phyloP scores from a whole-genome alignment of 2,329 filamentous ascomycete species.

The Diaporthe sp. region DNA sequence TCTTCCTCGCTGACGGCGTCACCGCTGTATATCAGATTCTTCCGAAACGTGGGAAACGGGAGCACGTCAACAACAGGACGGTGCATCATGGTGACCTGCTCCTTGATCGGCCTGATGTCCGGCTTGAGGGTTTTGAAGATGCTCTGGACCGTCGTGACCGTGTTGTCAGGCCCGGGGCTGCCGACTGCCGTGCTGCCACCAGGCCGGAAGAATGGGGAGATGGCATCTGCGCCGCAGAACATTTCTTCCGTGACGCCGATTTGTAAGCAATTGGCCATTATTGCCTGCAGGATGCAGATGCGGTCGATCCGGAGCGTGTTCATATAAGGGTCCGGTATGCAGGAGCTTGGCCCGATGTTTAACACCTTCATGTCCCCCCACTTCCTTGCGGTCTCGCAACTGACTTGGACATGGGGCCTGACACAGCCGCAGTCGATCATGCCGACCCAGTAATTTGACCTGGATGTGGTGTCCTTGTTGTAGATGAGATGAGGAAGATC shows the following conservation, averaged over 20 bases:
- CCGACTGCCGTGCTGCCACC: background rate
- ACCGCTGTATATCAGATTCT: slow-evolving; percentile 40
- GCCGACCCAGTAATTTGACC: background rate
- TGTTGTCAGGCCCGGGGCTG: slow-evolving; percentile 20
- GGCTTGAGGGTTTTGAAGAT: slow-evolving; percentile 43
- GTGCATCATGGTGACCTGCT: slow-evolving; percentile 43
- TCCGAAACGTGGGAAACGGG: slow-evolving; percentile 44
- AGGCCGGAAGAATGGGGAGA: slow-evolving; percentile 46
- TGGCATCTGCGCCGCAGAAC: slow-evolving; percentile 44
- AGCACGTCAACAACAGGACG: slow-evolving; percentile 45
- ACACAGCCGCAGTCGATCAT: slow-evolving; percentile 40
- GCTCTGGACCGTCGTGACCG: slow-evolving; percentile 41
- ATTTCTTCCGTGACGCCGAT: slow-evolving; percentile 44
- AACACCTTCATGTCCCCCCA: slow-evolving; percentile 27
- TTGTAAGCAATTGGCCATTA: slow-evolving; percentile 40
- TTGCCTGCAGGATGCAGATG: slow-evolving; percentile 45
- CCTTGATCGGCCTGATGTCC: slow-evolving; percentile 43
- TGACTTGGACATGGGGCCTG: slow-evolving; percentile 37
- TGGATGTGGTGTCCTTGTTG: background rate
- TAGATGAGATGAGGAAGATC: slow-evolving; percentile 15
- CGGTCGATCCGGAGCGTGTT: slow-evolving; percentile 46
- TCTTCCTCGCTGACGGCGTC: slow-evolving; percentile 41
- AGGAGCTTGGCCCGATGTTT: slow-evolving; percentile 36
- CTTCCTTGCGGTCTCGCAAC: background rate
- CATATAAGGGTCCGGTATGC: slow-evolving; percentile 43